Percentiles rank a stretch among this genome's conserved stretches.
Evolutionary conservation across 1,284 basidiomycete genomes (phyloP).

Genomic region (Puccinia horiana): DNA sequence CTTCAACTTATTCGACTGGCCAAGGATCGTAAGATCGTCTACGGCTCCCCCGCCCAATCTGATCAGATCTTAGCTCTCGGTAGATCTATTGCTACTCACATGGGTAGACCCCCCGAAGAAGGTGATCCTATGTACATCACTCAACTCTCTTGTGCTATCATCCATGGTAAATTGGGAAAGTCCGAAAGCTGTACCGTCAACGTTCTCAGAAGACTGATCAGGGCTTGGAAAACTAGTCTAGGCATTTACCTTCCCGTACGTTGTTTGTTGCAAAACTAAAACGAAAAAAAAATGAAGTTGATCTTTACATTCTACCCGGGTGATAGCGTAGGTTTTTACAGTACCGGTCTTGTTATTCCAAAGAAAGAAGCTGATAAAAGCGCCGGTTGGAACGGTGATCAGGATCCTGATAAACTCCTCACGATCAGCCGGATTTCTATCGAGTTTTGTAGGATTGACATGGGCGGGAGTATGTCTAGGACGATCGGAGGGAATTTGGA

Average conservation of each 20-base stretch:
- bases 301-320: background rate
- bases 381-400: slow-evolving; percentile 53
- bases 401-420: slow-evolving; percentile 57
- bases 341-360: slow-evolving; percentile 59
- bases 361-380: slow-evolving; percentile 51
- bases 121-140: slow-evolving; percentile 52
- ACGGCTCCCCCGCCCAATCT: slow-evolving; percentile 53
- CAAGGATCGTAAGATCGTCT: slow-evolving; percentile 55
- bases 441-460: slow-evolving; percentile 59
- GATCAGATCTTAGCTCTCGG: slow-evolving; percentile 50
- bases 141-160: slow-evolving; percentile 58
- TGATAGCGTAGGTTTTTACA: slow-evolving; percentile 54
- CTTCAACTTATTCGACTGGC: slow-evolving; percentile 56
- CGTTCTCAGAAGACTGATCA: slow-evolving; percentile 56
- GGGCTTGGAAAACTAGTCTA: slow-evolving; percentile 57
- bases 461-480: slow-evolving; percentile 53
- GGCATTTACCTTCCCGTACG: slow-evolving; percentile 60
- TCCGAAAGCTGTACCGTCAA: slow-evolving; percentile 57
- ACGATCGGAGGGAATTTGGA: background rate
- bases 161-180: slow-evolving; percentile 58
- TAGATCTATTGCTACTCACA: slow-evolving; percentile 46
- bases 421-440: slow-evolving; percentile 58
- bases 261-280: background rate
- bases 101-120: slow-evolving; percentile 39
- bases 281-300: background rate